Conservation (phyloP, 2,329 filamentous ascomycete genomes). For the Parastagonospora nodorum region DNA sequence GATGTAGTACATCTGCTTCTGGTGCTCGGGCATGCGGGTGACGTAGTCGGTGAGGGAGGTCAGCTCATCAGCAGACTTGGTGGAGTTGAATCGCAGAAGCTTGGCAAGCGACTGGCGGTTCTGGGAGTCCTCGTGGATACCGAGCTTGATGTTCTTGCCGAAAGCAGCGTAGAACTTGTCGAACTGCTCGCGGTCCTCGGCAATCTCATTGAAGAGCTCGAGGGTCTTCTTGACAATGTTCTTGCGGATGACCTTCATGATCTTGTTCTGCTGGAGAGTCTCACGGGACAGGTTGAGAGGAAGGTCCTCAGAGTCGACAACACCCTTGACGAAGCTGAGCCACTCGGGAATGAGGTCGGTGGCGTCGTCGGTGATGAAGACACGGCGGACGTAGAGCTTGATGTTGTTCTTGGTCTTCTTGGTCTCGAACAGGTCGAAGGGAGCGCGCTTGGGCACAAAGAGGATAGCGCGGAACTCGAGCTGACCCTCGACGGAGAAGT, state of each 20-base stretch:
- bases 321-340: slow-evolving; percentile 99
- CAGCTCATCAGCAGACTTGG: slow-evolving; percentile 95
- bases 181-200: slow-evolving; percentile 99
- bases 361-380: slow-evolving; percentile 99
- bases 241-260: slow-evolving; percentile 99
- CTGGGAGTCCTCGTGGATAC: slow-evolving; percentile 99
- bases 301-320: slow-evolving; percentile 99
- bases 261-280: slow-evolving; percentile 99
- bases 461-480: slow-evolving; percentile 99
- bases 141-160: slow-evolving; percentile 99
- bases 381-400: slow-evolving; percentile 99
- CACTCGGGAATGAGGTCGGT: slow-evolving; percentile 99
- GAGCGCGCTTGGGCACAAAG: slow-evolving; percentile 98
- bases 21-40: slow-evolving; percentile 99
- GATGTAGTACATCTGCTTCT: slow-evolving; percentile 99
- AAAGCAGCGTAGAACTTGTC: slow-evolving; percentile 99
- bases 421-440: slow-evolving; percentile 99
- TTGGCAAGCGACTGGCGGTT: slow-evolving; percentile 93
- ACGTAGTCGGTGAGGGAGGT: slow-evolving; percentile 97
- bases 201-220: slow-evolving; percentile 98
- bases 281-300: slow-evolving; percentile 99
- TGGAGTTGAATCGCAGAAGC: slow-evolving; percentile 98
- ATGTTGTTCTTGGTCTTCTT: slow-evolving; percentile 99
- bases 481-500: slow-evolving; percentile 99
- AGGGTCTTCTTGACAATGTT: slow-evolving; percentile 99